These are phyloP conservation scores for Benincasa hispida DNA, from an alignment of 306 rosid species.

Conservation along the genomic window DNA sequence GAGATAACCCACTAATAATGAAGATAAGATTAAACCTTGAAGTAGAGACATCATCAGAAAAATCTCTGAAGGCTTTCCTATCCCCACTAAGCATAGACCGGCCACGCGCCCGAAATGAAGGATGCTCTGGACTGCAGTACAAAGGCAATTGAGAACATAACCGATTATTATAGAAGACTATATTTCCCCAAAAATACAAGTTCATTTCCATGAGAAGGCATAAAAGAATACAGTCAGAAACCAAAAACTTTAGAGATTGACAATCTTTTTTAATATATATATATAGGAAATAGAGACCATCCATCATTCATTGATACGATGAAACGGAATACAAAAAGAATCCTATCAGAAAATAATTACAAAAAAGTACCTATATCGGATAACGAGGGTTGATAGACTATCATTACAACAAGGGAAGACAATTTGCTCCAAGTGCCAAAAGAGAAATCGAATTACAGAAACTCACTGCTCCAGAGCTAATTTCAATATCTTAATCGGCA, in stretches of 20 bases:
- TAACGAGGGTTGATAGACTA: background rate
- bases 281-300: no score
- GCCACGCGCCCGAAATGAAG: slow-evolving; percentile 76
- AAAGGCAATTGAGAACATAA: background rate
- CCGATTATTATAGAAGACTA: background rate
- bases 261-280: background rate
- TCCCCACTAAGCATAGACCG: slow-evolving; percentile 97
- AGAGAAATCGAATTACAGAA: background rate
- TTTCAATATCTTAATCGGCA: background rate
- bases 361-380: background rate
- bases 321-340: background rate
- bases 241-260: background rate
- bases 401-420: background rate
- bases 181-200: background rate
- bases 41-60: slow-evolving; percentile 69
- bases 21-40: slow-evolving; percentile 58
- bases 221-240: background rate
- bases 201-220: background rate
- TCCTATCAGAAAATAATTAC: no score
- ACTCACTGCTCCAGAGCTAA: background rate
- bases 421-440: background rate
- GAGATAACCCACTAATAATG: background rate
- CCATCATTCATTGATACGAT: no score
- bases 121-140: slow-evolving; percentile 80
- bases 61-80: slow-evolving; percentile 66